Percentiles rank a stretch among this genome's conserved stretches.
These are phyloP conservation scores for Trichoderma asperellum DNA, from an alignment of 2,329 filamentous ascomycete genomes.

Conservation along the genomic window DNA sequence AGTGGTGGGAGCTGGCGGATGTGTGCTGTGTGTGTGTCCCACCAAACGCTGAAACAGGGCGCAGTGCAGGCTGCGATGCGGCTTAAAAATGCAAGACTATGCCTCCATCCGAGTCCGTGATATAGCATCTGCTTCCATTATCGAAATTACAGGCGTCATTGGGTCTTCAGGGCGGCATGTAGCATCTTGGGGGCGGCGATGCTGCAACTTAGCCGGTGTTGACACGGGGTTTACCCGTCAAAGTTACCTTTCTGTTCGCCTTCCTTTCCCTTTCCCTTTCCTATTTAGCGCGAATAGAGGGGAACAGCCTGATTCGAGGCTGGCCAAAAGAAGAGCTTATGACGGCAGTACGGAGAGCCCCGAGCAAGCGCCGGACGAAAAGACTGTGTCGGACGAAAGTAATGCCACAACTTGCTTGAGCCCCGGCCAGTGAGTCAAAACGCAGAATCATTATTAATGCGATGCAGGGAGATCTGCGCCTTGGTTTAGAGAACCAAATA, in stretches of 20 bases:
- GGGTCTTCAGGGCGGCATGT: background rate
- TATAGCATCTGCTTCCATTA: background rate
- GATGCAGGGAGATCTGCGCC: background rate
- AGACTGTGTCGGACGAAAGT: background rate
- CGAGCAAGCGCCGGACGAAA: background rate
- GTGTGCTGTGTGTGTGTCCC: background rate
- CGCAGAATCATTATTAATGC: constrained; percentile 6
- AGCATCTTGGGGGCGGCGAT: constrained; percentile 28
- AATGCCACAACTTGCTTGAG: background rate
- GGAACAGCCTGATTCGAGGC: background rate
- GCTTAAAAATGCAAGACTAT: background rate
- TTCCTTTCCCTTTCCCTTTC: background rate
- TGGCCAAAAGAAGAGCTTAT: background rate
- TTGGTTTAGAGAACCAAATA: background rate
- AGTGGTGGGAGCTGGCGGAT: background rate
- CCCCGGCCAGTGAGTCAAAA: constrained; percentile 1
- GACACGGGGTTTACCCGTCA: constrained; percentile 39
- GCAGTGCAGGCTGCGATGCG: background rate
- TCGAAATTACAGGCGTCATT: background rate
- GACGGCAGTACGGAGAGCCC: background rate
- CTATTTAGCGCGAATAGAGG: constrained; percentile 1
- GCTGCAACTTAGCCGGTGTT: constrained; percentile 38
- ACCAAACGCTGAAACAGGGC: background rate
- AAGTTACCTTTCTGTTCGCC: background rate
- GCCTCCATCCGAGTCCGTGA: background rate